Evolutionary conservation across 163 green algal species (phyloP), one percentile per base, ranked within the genome.

Genomic region (Scenedesmus sp.): DNA sequence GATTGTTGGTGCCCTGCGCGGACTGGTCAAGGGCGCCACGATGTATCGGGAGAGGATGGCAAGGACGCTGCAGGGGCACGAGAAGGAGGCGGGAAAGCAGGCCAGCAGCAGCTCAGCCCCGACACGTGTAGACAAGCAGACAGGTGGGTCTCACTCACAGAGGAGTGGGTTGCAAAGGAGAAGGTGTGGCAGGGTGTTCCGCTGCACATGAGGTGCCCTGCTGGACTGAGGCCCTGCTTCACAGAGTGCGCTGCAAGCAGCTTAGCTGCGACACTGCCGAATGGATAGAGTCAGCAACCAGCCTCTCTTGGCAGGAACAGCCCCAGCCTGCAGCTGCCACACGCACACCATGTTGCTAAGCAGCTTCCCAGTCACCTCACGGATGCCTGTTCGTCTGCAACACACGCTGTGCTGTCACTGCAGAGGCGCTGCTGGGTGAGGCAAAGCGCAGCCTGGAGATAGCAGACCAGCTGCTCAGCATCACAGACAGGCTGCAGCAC

Each of bases 371-470:
- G n/a, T n/a, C n/a, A n/a, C n/a, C n/a, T n/a, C n/a, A n/a, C n/a
- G n/a, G n/a, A n/a, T n/a, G n/a, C n/a, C n/a, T n/a, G n/a, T n/a
- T n/a, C n/a, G n/a, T n/a, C n/a, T n/a, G n/a, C n/a, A n/a, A n/a
- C 0, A n/a, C 53, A 51, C 44, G 18, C 78, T 44, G 30, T 72
- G 70, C 43, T 46, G 24, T 15, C 37, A n/a, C 44, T 79, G 51
- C 81, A 89, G 89, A 85, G 73, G 89, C 40, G n/a, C 26, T 91
- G 35, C 4, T 81, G 61, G 43, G 73, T 3, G 78, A 91, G 33
- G 78, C 87, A 33, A 70, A 65, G 56, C 78, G 42, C 78, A 91
- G 87, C 78, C 82, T 91, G 87, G 73, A 85, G 26, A 81, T 91
- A 68, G 87, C 79, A 42, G 79, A 87, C 51, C 24, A 35, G 24